These are phyloP conservation scores for Penicillium macrosclerotiorum DNA, from an alignment of 495 filamentous ascomycete species.

Conservation along the genomic window DNA sequence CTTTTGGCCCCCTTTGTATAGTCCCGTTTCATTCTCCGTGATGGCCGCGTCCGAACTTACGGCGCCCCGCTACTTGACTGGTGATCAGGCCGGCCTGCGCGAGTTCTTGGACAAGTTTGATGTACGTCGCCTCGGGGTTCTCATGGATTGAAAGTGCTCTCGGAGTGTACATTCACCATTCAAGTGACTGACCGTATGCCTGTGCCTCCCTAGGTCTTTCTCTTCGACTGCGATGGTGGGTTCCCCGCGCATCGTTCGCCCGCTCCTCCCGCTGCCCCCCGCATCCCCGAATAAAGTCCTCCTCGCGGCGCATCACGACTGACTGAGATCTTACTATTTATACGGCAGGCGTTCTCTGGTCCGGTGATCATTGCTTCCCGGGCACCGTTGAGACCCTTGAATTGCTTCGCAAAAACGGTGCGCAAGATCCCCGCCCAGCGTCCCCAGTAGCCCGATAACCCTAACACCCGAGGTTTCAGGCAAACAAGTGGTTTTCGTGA, in stretches of 20 bases:
- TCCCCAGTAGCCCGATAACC: too few species aligned
- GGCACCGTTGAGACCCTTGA: constrained; percentile 80
- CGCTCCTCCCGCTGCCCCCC: constrained; percentile 13
- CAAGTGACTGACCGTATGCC: not conserved
- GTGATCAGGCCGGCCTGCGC: constrained; percentile 68
- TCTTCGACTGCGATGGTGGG: constrained; percentile 96
- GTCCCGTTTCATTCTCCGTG: not conserved
- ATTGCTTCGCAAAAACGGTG: constrained; percentile 75
- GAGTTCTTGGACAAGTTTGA: constrained; percentile 89
- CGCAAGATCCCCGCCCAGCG: constrained; percentile 5
- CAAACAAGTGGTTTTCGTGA: constrained; percentile 94
- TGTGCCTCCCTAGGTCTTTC: constrained; percentile 63
- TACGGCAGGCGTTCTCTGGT: constrained; percentile 97
- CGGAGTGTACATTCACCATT: too few species aligned
- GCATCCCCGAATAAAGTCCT: not conserved
- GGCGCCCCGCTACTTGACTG: constrained; percentile 76
- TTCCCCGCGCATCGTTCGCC: constrained; percentile 6
- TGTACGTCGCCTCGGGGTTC: constrained; percentile 59
- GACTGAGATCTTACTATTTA: constrained; percentile 24
- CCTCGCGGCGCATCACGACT: constrained; percentile 17
- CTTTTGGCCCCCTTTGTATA: not conserved
- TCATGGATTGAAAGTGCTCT: too few species aligned
- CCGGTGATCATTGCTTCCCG: constrained; percentile 83
- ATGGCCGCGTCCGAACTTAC: too few species aligned
- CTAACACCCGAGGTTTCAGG: too few species aligned